Evolutionary conservation across 2,329 filamentous ascomycete species (phyloP).

Genomic region (Aspergillus sergii): DNA sequence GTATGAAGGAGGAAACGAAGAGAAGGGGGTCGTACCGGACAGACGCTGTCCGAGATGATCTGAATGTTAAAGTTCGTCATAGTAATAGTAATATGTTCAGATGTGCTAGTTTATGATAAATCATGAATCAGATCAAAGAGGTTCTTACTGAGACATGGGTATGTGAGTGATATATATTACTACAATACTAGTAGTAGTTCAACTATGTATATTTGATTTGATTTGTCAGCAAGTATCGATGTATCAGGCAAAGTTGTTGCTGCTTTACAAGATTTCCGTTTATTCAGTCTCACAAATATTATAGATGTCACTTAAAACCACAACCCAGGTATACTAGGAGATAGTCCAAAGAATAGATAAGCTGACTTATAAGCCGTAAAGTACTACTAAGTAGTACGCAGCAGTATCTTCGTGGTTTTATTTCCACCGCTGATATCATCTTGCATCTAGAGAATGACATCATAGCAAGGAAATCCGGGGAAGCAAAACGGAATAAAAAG

Average conservation of each 20-base stretch:
- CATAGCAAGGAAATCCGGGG: slow-evolving; percentile 1
- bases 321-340: not conserved
- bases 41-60: slow-evolving; percentile 79
- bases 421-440: not conserved
- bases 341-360: not conserved
- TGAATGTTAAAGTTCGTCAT: slow-evolving; percentile 79
- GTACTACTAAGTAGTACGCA: not conserved
- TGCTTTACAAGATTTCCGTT: too few relatives aligned
- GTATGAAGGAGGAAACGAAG: not conserved
- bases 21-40: slow-evolving; percentile 53
- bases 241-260: too few relatives aligned
- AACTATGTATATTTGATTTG: not conserved
- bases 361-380: not conserved
- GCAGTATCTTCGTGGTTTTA: not conserved
- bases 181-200: too few relatives aligned
- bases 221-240: not conserved
- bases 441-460: not conserved
- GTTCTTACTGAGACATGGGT: too few relatives aligned
- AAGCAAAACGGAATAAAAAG: not conserved
- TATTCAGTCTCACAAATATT: too few relatives aligned
- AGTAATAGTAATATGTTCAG: not conserved
- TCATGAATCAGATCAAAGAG: too few relatives aligned
- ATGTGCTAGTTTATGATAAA: not conserved
- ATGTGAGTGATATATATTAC: too few relatives aligned
- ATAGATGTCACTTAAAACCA: not conserved